Conservation (phyloP, 2,329 filamentous ascomycete genomes). For the Microcyclospora pomicola region DNA sequence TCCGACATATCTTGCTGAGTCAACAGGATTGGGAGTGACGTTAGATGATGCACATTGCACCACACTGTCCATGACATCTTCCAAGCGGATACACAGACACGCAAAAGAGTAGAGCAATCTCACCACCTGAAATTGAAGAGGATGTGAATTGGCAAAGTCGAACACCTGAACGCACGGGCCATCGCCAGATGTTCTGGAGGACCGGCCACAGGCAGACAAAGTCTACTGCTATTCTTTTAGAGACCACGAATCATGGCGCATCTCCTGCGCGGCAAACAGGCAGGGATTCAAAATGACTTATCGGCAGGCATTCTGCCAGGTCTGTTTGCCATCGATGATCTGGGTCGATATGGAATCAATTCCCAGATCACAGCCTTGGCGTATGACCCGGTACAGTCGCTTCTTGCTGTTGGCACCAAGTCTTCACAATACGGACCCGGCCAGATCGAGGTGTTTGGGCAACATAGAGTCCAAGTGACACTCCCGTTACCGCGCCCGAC, state of each 20-base stretch:
- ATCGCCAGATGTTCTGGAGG: background rate
- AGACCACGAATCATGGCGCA: constrained; percentile 50
- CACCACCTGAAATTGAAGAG: too few species aligned
- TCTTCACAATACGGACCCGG: constrained; percentile 76
- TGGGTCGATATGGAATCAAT: constrained; percentile 63
- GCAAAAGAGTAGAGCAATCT: too few species aligned
- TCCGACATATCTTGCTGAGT: too few species aligned
- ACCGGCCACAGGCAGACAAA: background rate
- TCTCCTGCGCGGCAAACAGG: constrained; percentile 83
- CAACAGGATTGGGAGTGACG: too few species aligned
- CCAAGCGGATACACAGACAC: too few species aligned
- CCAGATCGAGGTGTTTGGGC: constrained; percentile 80
- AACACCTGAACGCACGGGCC: too few species aligned
- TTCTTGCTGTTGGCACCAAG: constrained; percentile 81
- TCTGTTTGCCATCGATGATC: constrained; percentile 68
- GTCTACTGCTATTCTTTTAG: background rate
- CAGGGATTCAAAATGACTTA: constrained; percentile 81
- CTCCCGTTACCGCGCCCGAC: constrained; percentile 54
- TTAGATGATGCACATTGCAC: too few species aligned
- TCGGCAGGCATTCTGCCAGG: constrained; percentile 67
- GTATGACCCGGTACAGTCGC: constrained; percentile 86
- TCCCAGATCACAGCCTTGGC: constrained; percentile 58
- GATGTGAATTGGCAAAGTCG: too few species aligned
- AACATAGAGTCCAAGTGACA: constrained; percentile 62
- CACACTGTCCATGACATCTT: too few species aligned